Evolutionary conservation across 1,284 basidiomycete genomes (phyloP), one percentile per base, ranked within the genome.

Genomic region (Ceratorhiza oryzae-sativae): DNA sequence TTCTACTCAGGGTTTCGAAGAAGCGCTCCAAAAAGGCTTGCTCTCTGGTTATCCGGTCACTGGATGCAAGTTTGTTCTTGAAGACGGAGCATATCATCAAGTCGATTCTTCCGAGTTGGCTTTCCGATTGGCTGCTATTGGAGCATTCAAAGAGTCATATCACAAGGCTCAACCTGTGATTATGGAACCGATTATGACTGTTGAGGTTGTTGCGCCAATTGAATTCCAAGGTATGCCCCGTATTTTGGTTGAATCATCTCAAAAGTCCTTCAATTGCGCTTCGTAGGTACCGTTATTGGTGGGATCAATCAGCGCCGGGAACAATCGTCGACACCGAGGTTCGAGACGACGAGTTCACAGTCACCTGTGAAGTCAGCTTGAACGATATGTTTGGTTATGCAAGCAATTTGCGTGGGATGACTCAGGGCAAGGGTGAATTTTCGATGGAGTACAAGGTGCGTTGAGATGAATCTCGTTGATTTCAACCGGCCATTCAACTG

Each of bases 371-470:
- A 79, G 96, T 99, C 15, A 90, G 93, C 9, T 82, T 99, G 80
- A 98, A 97, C 81, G 97, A 99, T 79, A 99, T 99, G 97, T 99
- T 99, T 80, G 97, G 97, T 36, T 99, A 97, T 80, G 95, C 94
- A 32, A 93, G 89, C 78, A 91, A 93, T 77, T 84, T 99, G 63
- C 89, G 97, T 73, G 97, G 97, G 4, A 88, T 90, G 75, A 99
- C 97, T 0, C 97, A 99, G 83, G 95, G 95, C 78, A 98, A 98
- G 84, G 95, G 91, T 82, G 78, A 77, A 80, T 79, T 65, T 27
- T 55, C 58, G 8, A 59, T 62, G 49, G 95, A 97, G 81, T 97
- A 97, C 82, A 94, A 93, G 85, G 91, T 90, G 75, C 62, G 83
- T 45, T 78, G 9, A 71, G 15, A 1, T 41, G 23, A 39, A 55